Base-by-base conservation (phyloP, 306 rosid species). In the Medicago ruthenica region DNA sequence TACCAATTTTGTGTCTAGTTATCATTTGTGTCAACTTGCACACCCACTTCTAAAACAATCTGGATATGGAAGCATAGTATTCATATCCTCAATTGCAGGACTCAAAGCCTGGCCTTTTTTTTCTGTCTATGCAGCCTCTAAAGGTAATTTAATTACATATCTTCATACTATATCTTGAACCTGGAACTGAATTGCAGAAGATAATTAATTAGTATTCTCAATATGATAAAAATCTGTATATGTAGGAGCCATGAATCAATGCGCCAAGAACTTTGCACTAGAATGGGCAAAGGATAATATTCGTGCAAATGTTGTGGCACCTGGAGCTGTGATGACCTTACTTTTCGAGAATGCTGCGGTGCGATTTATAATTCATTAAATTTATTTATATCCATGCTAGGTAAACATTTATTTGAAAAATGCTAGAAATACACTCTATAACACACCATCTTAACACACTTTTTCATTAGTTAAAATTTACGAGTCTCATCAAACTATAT, bases 251-350 rank as follows among this genome's bases (percentile, higher is more conserved):
- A 80, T 91, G 36, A 87, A 86, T 51, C 97, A 48, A 48, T 5
- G 87, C 11, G 80, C 89, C 9, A 87, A 54, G 79, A 91, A 86
- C 81, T 48, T 89, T 45, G 92, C 94, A 8, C 69, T 86, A n/a
- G 94, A 91, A 73, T 91, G 97, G 97, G 90, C 87, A 45, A 84
- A 81, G 83, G 97, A 91, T 73, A 80, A 79, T 6, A 89, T 87
- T 57, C 87, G 93, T 3, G 62, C 80, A 12, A 91, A 83, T 72
- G 79, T 68, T 44, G 92, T 91, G 8, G 90, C 92, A 60, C 90
- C 97, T 9, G 85, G 92, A 77, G 6, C 61, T 10, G 73, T 76
- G 10, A 76, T 1, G 53, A 87, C 87, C 54, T 0, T 6, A 4
- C 48, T 84, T 5, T 51, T 80, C 34, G 41, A 76, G 8, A 21